Conservation (phyloP, 352 stramenopile genomes). For the Aphanomyces astaci region DNA sequence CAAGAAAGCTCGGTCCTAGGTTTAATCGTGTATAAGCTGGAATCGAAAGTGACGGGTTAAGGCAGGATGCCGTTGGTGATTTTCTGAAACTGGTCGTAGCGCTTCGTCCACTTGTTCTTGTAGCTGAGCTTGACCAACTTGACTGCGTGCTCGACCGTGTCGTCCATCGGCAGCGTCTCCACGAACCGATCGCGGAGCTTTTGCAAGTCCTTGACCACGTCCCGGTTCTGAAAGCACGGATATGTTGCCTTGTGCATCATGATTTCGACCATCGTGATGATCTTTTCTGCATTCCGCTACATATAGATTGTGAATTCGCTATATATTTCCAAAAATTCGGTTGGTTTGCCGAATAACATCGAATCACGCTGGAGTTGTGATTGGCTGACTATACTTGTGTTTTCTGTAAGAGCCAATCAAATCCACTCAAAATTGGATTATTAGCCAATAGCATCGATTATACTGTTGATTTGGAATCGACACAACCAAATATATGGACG, state of each 20-base stretch:
- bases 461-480: no score
- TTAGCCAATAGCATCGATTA: no score
- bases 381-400: no score
- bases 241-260: constrained; percentile 81
- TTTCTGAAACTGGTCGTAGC: constrained; percentile 93
- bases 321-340: no score
- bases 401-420: no score
- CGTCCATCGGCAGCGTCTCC: constrained; percentile 41
- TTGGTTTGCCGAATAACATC: no score
- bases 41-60: no score
- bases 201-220: constrained; percentile 81
- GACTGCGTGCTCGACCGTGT: constrained; percentile 64
- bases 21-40: no score
- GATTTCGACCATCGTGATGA: constrained; percentile 64
- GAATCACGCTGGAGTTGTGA: no score
- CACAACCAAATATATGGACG: no score
- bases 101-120: constrained; percentile 87
- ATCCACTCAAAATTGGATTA: no score
- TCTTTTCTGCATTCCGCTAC: constrained; percentile 53
- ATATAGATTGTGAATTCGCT: no score
- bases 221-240: constrained; percentile 69
- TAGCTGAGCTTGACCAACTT: constrained; percentile 90
- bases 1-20: not conserved
- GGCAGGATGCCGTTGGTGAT: constrained; percentile 83
- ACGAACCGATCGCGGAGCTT: constrained; percentile 64